Conservation (phyloP, 2,329 filamentous ascomycete genomes). For the Harringtonia lauricola region DNA sequence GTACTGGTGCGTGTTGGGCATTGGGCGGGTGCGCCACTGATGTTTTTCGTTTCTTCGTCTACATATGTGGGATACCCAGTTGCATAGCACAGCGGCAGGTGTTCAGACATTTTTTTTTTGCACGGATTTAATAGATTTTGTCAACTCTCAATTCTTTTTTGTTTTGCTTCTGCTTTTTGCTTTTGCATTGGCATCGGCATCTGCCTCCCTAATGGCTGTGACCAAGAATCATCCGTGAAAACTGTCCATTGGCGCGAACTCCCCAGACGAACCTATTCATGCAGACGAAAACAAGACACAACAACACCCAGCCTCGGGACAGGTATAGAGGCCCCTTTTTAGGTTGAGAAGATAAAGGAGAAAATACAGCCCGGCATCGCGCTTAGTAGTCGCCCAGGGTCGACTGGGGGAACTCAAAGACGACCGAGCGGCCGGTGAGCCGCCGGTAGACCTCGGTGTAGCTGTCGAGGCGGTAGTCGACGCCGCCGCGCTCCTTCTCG, state of each 20-base stretch:
- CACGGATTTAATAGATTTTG: too few species aligned
- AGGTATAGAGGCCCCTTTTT: background rate
- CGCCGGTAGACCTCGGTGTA: slow-evolving; percentile 99
- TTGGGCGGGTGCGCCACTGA: slow-evolving; percentile 60
- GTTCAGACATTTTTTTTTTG: too few species aligned
- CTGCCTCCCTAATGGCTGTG: too few species aligned
- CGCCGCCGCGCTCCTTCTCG: slow-evolving; percentile 99
- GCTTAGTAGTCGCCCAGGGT: slow-evolving; percentile 70
- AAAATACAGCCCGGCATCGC: background rate
- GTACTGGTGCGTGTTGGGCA: slow-evolving; percentile 89
- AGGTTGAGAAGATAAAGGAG: background rate
- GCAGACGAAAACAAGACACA: too few species aligned
- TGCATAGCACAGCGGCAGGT: too few species aligned
- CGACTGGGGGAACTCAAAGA: slow-evolving; percentile 96
- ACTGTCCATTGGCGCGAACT: too few species aligned
- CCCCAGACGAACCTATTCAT: too few species aligned
- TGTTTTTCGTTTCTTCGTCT: background rate
- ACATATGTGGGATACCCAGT: too few species aligned
- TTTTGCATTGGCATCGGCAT: too few species aligned
- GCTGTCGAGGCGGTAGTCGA: slow-evolving; percentile 99
- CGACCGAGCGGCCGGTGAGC: slow-evolving; percentile 89
- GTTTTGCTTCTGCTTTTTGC: too few species aligned
- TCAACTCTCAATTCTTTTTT: too few species aligned
- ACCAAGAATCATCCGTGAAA: too few species aligned
- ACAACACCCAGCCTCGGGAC: background rate